These are phyloP conservation scores for Trichoderma reesei DNA, from an alignment of 495 filamentous ascomycete genomes.

Conservation along the genomic window DNA sequence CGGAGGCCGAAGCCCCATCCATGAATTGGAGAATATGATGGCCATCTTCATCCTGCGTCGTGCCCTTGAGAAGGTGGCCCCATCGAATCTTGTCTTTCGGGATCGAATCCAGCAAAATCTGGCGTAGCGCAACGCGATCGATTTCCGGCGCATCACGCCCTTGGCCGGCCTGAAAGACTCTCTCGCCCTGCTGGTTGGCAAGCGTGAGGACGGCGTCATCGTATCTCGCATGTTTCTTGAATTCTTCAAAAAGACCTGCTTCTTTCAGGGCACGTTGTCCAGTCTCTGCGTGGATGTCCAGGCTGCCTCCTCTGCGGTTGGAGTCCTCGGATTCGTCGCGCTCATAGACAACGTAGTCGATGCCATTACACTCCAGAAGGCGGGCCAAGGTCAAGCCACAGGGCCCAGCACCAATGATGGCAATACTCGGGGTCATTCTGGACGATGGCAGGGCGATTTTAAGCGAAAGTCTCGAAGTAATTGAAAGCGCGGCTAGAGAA, in stretches of 20 bases:
- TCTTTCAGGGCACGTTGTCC: slow-evolving; percentile 45
- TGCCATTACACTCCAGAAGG: slow-evolving; percentile 38
- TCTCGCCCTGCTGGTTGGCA: slow-evolving; percentile 19
- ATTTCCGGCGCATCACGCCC: slow-evolving; percentile 24
- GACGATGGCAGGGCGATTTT: slow-evolving; percentile 15
- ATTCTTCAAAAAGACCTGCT: slow-evolving; percentile 40
- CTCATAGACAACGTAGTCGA: slow-evolving; percentile 46
- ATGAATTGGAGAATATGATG: slow-evolving; percentile 19
- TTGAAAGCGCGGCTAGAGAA: background rate
- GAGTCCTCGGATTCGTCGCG: slow-evolving; percentile 28
- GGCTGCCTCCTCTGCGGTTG: slow-evolving; percentile 41
- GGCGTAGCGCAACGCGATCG: slow-evolving; percentile 32
- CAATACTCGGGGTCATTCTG: slow-evolving; percentile 24
- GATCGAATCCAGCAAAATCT: slow-evolving; percentile 35
- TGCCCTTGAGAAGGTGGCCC: slow-evolving; percentile 12
- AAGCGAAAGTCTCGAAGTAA: background rate
- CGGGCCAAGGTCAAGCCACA: slow-evolving; percentile 48
- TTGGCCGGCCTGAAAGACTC: slow-evolving; percentile 13
- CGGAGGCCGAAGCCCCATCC: slow-evolving; percentile 18
- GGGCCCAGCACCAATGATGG: slow-evolving; percentile 51
- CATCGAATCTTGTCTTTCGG: slow-evolving; percentile 26
- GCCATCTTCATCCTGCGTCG: slow-evolving; percentile 12
- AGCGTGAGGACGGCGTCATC: slow-evolving; percentile 19
- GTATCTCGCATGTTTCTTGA: slow-evolving; percentile 23
- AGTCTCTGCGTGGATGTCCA: slow-evolving; percentile 44